Base-by-base conservation (phyloP, 345 rosid genomes). In the Salix dunnii region DNA sequence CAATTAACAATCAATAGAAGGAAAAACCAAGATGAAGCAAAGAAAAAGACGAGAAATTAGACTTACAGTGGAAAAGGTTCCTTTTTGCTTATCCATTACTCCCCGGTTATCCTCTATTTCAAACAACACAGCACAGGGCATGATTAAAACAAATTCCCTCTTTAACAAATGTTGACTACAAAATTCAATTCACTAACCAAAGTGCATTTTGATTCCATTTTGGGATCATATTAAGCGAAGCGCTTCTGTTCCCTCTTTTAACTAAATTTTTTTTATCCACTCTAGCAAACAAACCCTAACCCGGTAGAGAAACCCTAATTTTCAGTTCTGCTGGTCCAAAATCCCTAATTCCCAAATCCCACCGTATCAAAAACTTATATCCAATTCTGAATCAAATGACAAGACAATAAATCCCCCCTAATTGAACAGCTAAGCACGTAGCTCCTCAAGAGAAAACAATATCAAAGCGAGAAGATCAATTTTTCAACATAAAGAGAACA, bases 41-140 rank as follows among this genome's bases (percentile, higher is more conserved):
- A 42, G 23, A 38, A 9, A 63, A 62, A 4, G 20, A 42, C 17
- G 33, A 43, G 43, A 35, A 49, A 20, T 68, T 33, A 78, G 69
- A 80, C 91, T 82, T 87, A 90, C 91, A 21, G 69, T 65, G 55
- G 73, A n/a, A 66, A 77, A 60, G 61, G 76, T 64, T 70, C 77
- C 83, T 68, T 67, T 75, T 38, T 68, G 82, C 68, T 70, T 74
- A 46, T 81, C 78, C 46, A 51, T 36, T 36, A 48, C 78, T 72
- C 77, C 86, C 23, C 30, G 73, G 69, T 65, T 77, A 76, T 77
- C 80, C 79, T 78, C 86, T 82, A 70, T 55, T 31, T 21, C 79
- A 82, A 73, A 58, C 43, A 76, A 51, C 62, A 9, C 17, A 70
- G 10, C 35, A 10, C 46, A 69, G 30, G 35, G 48, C 46, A 6